phyloP scores from a whole-genome alignment of 2,329 filamentous ascomycete genomes.

The Aspergillus uvarum region DNA sequence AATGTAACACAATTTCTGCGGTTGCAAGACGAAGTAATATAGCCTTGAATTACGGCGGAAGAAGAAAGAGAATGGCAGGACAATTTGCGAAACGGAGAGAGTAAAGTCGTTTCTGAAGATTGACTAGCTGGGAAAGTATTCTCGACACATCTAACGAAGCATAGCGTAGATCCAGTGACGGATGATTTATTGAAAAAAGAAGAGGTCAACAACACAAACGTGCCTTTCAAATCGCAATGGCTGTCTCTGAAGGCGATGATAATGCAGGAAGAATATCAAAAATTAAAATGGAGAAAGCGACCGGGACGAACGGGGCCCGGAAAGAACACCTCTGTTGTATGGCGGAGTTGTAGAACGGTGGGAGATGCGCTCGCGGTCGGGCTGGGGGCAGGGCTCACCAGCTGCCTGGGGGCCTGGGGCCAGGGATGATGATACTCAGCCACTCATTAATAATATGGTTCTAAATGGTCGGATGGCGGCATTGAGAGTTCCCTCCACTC shows the following conservation, averaged over 20 bases:
- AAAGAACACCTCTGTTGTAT: neutral
- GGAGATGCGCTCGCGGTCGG: neutral
- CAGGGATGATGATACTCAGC: neutral
- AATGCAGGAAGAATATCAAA: neutral
- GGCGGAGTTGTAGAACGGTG: neutral
- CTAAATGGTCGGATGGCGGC: neutral
- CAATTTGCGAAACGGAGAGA: neutral
- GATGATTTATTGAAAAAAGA: too few species aligned
- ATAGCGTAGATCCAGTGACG: conserved; percentile 13
- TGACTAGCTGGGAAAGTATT: neutral
- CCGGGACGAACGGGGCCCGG: neutral
- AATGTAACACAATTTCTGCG: neutral
- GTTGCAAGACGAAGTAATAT: too few species aligned
- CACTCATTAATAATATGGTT: neutral
- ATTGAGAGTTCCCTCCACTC: too few species aligned
- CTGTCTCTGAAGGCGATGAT: neutral
- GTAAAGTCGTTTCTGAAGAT: neutral
- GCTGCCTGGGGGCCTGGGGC: neutral
- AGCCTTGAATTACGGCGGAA: neutral
- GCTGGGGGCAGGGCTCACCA: neutral
- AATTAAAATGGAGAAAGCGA: too few species aligned
- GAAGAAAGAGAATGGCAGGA: neutral
- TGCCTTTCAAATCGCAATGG: neutral
- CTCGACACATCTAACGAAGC: conserved; percentile 13
- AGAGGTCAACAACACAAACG: neutral